Conservation (phyloP, 2,329 filamentous ascomycete species). For the Fusarium oligoseptatum region DNA sequence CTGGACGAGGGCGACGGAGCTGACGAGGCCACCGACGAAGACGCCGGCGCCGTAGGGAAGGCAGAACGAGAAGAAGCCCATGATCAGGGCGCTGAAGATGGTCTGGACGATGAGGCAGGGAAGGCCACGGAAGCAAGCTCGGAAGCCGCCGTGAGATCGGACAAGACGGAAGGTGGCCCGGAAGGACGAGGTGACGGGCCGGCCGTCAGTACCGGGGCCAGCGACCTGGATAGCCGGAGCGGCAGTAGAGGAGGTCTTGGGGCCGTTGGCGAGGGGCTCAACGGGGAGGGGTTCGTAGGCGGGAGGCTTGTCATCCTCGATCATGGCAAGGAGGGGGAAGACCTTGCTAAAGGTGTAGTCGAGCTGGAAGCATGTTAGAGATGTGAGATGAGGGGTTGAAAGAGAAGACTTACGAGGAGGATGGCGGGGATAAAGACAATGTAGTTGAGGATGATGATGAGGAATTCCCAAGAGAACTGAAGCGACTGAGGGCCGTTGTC, state of each 20-base stretch:
- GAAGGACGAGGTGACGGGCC: slow-evolving; percentile 63
- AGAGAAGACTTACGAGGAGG: slow-evolving; percentile 58
- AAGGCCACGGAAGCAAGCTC: slow-evolving; percentile 78
- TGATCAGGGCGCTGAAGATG: slow-evolving; percentile 55
- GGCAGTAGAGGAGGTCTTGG: slow-evolving; percentile 49
- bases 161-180: slow-evolving; percentile 68
- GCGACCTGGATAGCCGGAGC: slow-evolving; percentile 43
- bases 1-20: slow-evolving; percentile 72
- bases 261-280: slow-evolving; percentile 53
- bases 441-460: slow-evolving; percentile 56
- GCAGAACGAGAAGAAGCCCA: slow-evolving; percentile 60
- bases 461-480: slow-evolving; percentile 52
- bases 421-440: slow-evolving; percentile 61
- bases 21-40: slow-evolving; percentile 57
- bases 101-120: slow-evolving; percentile 60
- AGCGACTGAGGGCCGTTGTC: slow-evolving; percentile 19
- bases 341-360: slow-evolving; percentile 65
- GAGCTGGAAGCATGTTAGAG: slow-evolving; percentile 51
- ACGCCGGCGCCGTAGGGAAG: slow-evolving; percentile 57
- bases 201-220: slow-evolving; percentile 7
- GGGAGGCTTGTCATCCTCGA: slow-evolving; percentile 70
- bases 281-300: slow-evolving; percentile 66
- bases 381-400: neutral
- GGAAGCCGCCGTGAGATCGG: slow-evolving; percentile 71
- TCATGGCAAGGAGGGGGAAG: slow-evolving; percentile 68